Base-by-base conservation (phyloP, 1,284 basidiomycete species). In the Microbotryomycetes sp. region DNA sequence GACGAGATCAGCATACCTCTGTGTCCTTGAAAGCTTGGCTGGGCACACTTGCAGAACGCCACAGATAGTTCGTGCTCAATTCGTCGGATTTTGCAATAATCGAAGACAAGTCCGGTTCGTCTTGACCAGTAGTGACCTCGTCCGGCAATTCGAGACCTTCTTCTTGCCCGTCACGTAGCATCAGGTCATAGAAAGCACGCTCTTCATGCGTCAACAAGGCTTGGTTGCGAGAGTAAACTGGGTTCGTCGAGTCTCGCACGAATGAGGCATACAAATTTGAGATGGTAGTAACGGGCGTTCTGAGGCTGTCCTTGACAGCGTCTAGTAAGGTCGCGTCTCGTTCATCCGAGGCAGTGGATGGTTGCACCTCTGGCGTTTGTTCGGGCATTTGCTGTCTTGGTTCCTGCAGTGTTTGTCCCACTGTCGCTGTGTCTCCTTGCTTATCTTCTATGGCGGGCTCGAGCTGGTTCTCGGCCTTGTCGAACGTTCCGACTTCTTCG, bases 141-240 rank as follows among this genome's bases (percentile, higher is more conserved):
- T 56, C 25, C 19, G 28, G n/a, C 4, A 23, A n/a, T 29, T 14
- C 54, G 4, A 49, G 26, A 15, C 3, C 54, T 4, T 6, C 16
- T n/a, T 54, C 52, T 6, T 51, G 6, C 25, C 6, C 29, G 36
- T 4, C 7, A 29, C 6, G 30, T 29, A 64, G 19, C 25, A 64
- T 26, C 12, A 31, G 23, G 2, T 31, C n/a, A 36, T 53, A 64
- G 30, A 64, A 54, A 0, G 12, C 0, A 1, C 36, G 46, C 26
- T 67, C 66, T 15, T 46, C 54, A 15, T 19, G 19, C 2, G 58
- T 54, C 25, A 67, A 23, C 29, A 58, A 49, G 14, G 12, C 14
- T 36, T 67, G 66, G 32, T 62, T 62, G 26, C 42, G 25, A 19
- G 63, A 62, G 49, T 65, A 67, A 53, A 67, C 23, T 12, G 66